A percentile compares a stretch with the other conserved stretches of the same genome.
phyloP scores from a whole-genome alignment of 2,329 filamentous ascomycete species.

The Phaeosphaeriaceae sp. region DNA sequence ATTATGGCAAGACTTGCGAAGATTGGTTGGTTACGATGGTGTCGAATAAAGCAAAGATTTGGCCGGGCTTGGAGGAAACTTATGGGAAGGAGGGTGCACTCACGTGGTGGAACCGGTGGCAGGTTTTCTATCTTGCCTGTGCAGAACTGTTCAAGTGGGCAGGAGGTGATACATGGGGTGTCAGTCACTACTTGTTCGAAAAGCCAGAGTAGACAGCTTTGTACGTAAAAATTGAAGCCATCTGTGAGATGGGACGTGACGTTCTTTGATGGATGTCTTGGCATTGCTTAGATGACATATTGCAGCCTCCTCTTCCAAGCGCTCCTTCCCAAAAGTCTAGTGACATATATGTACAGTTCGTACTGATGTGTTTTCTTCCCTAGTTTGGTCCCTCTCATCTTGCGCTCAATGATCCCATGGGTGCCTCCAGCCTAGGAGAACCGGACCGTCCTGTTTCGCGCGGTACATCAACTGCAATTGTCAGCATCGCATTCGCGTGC shows the following conservation, averaged over 20 bases:
- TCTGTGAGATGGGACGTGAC: background rate
- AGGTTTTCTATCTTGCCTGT: constrained; percentile 75
- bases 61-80: constrained; percentile 68
- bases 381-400: too few species aligned
- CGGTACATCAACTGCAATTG: constrained; percentile 83
- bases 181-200: constrained; percentile 70
- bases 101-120: constrained; percentile 73
- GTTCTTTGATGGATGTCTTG: constrained; percentile 20
- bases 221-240: background rate
- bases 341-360: constrained; percentile 19
- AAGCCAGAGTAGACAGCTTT: constrained; percentile 52
- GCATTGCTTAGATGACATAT: constrained; percentile 17
- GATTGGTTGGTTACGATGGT: constrained; percentile 69
- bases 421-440: constrained; percentile 90
- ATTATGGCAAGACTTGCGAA: constrained; percentile 75
- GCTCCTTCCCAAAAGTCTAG: background rate
- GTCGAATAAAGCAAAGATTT: constrained; percentile 64
- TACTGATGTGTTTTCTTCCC: background rate
- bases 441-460: constrained; percentile 94
- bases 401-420: constrained; percentile 53
- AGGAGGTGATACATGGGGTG: constrained; percentile 71
- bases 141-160: constrained; percentile 71
- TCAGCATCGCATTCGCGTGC: constrained; percentile 25
- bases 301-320: constrained; percentile 2
- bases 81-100: constrained; percentile 66